These are phyloP conservation scores for Pichia eremophila DNA, from an alignment of 805 yeast genomes.

Conservation along the genomic window DNA sequence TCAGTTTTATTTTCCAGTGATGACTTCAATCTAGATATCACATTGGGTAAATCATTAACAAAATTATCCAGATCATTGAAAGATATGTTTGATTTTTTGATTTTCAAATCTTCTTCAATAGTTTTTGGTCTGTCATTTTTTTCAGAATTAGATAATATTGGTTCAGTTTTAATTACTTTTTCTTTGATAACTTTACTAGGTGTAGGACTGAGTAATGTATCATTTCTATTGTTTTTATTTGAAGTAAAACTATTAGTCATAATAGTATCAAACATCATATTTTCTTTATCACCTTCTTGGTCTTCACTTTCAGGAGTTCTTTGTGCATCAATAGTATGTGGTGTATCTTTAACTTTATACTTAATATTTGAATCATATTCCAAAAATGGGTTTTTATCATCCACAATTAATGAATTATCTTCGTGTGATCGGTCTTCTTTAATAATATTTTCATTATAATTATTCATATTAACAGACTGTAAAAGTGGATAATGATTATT, in stretches of 20 bases:
- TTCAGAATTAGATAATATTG: too few relatives aligned
- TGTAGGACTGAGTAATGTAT: background rate
- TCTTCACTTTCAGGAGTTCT: conserved; percentile 3
- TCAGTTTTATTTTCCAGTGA: conserved; percentile 36
- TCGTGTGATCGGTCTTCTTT: too few relatives aligned
- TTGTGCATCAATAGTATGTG: conserved; percentile 2
- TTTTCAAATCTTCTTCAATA: background rate
- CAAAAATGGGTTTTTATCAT: conserved; percentile 4
- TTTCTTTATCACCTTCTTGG: conserved; percentile 35
- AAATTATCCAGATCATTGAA: conserved; percentile 10
- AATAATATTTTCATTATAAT: background rate
- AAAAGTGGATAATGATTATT: background rate
- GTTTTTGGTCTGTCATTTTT: background rate
- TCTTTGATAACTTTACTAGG: background rate
- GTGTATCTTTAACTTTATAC: background rate
- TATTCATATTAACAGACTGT: background rate
- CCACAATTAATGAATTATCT: too few relatives aligned
- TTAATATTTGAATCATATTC: background rate
- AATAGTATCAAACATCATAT: conserved; percentile 17
- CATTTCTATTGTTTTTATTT: background rate
- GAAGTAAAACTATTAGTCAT: background rate
- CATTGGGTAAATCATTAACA: conserved; percentile 14
- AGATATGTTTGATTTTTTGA: conserved; percentile 3
- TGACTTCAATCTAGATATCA: conserved; percentile 15
- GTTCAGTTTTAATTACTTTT: background rate